Evolutionary conservation across 2,329 filamentous ascomycete species (phyloP).

Genomic region (Aureobasidium lini): DNA sequence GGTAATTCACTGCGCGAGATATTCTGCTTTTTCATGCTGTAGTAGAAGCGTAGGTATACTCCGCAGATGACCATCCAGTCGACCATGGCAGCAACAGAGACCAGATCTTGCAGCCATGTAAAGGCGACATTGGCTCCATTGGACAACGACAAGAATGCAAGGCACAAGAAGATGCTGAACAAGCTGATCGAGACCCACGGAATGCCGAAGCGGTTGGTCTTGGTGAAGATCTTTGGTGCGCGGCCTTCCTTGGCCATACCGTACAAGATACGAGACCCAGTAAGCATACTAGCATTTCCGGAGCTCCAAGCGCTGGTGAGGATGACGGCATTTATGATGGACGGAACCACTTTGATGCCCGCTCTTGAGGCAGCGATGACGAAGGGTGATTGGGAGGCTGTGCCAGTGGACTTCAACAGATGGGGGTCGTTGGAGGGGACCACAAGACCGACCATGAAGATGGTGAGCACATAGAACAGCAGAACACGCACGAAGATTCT

Average conservation of each 20-base stretch:
- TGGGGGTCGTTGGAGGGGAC: conserved; percentile 44
- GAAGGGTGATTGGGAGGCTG: conserved; percentile 46
- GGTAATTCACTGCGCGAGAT: conserved; percentile 22
- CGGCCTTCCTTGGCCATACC: conserved; percentile 48
- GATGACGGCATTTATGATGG: conserved; percentile 61
- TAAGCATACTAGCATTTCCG: conserved; percentile 38
- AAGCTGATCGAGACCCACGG: conserved; percentile 16
- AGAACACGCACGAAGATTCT: conserved; percentile 52
- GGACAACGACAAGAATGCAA: conserved; percentile 19
- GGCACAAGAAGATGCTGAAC: conserved; percentile 16
- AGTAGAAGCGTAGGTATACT: conserved; percentile 23
- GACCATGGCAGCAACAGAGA: conserved; percentile 20
- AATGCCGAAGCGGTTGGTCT: conserved; percentile 18
- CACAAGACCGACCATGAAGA: conserved; percentile 51
- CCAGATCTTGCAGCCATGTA: conserved; percentile 24
- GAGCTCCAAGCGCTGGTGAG: conserved; percentile 57
- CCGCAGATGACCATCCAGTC: conserved; percentile 23
- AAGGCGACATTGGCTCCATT: conserved; percentile 22
- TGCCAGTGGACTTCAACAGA: conserved; percentile 44
- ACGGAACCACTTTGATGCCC: conserved; percentile 46
- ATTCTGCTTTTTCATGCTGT: conserved; percentile 21
- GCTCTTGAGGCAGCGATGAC: conserved; percentile 42
- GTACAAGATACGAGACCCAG: conserved; percentile 17
- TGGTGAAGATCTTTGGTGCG: conserved; percentile 41
- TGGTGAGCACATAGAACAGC: conserved; percentile 45